Evolutionary conservation across 495 filamentous ascomycete genomes (phyloP).

Genomic region (Trichoderma gamsii): DNA sequence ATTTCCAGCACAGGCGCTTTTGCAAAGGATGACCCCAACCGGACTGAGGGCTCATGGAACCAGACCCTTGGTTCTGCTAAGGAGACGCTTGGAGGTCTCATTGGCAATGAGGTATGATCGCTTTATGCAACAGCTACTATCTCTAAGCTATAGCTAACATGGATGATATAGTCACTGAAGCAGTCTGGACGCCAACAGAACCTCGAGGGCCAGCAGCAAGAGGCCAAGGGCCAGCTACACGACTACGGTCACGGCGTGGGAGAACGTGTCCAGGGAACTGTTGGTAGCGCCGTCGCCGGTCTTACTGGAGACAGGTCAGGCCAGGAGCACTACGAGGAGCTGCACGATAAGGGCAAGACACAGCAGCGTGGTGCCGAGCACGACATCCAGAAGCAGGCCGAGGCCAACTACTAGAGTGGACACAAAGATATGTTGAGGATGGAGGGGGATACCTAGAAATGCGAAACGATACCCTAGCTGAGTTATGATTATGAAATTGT

Average conservation of each 20-base stretch:
- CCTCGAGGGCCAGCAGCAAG: constrained; percentile 67
- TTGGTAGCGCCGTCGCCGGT: constrained; percentile 63
- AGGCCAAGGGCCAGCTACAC: constrained; percentile 76
- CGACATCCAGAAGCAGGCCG: constrained; percentile 68
- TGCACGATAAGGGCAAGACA: constrained; percentile 84
- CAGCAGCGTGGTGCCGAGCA: constrained; percentile 76
- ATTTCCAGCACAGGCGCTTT: constrained; percentile 65
- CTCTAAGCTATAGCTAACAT: background rate
- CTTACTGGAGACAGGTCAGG: constrained; percentile 63
- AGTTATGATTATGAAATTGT: background rate
- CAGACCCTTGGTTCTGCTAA: constrained; percentile 83
- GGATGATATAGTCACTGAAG: constrained; percentile 49
- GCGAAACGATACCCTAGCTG: background rate
- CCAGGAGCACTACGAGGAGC: constrained; percentile 52
- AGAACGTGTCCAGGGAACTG: constrained; percentile 64
- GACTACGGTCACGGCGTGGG: constrained; percentile 66
- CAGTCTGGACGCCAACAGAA: constrained; percentile 72
- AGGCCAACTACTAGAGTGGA: constrained; percentile 23
- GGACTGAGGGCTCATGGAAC: constrained; percentile 69
- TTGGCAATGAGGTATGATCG: constrained; percentile 60
- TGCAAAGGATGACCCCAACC: constrained; percentile 66
- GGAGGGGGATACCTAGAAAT: background rate
- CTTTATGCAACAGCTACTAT: background rate
- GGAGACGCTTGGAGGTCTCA: constrained; percentile 67
- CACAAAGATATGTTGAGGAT: background rate